Evolutionary conservation across 371 early-diverging fungal species (phyloP).

Genomic region (Mortierella sp.): DNA sequence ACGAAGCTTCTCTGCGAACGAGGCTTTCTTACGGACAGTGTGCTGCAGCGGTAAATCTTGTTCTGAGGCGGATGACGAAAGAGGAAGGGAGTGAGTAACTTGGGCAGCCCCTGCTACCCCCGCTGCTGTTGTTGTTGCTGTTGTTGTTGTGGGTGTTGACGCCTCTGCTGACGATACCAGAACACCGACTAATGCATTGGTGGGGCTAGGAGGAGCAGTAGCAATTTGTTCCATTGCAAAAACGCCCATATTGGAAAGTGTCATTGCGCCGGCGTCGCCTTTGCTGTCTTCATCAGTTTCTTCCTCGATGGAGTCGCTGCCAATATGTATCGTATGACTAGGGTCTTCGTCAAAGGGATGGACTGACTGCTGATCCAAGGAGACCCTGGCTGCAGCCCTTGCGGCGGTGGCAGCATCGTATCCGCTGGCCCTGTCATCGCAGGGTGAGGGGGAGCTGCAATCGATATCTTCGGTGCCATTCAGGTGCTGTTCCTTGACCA

Average conservation of each 20-base stretch:
- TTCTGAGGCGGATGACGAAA: background rate
- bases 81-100: background rate
- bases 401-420: background rate
- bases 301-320: background rate
- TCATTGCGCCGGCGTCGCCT: background rate
- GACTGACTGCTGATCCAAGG: slow-evolving; percentile 32
- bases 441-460: background rate
- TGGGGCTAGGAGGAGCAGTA: background rate
- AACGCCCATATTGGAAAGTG: background rate
- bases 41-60: background rate
- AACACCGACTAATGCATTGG: background rate
- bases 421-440: background rate
- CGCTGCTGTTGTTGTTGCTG: slow-evolving; percentile 12
- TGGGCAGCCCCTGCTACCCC: background rate
- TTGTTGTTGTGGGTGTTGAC: background rate
- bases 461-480: background rate
- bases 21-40: slow-evolving; percentile 34
- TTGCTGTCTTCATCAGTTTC: background rate
- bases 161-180: background rate
- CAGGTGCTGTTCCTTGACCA: background rate
- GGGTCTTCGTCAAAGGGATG: slow-evolving; percentile 42
- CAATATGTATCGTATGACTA: slow-evolving; percentile 1
- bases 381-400: slow-evolving; percentile 10
- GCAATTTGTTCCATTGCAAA: background rate
- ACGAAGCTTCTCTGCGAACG: slow-evolving; percentile 40